A percentile compares a stretch with the other conserved stretches of the same genome.
Conservation (phyloP, 345 rosid species). For the Turritis glabra region DNA sequence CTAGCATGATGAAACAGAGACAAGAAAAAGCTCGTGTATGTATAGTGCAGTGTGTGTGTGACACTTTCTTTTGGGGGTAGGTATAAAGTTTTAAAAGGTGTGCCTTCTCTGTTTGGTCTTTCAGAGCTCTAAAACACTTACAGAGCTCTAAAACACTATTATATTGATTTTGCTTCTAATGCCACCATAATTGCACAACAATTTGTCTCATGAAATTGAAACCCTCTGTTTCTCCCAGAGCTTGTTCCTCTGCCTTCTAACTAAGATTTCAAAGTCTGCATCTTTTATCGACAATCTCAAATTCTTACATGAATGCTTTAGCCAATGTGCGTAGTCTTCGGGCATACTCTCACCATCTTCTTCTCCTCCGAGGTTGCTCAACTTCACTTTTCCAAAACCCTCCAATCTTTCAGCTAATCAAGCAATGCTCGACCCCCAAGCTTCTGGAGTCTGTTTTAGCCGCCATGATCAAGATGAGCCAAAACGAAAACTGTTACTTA, state of each 20-base stretch:
- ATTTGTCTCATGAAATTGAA: neutral
- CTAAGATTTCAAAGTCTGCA: neutral
- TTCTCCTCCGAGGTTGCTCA: constrained; percentile 23
- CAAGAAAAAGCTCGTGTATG: neutral
- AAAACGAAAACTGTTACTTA: constrained; percentile 57
- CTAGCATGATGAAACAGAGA: neutral
- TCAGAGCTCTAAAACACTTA: no score
- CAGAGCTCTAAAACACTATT: no score
- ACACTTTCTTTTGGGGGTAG: neutral
- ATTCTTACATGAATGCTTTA: constrained; percentile 15
- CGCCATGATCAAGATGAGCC: constrained; percentile 56
- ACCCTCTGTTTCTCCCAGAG: neutral
- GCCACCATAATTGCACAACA: neutral
- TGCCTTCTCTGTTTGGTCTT: neutral
- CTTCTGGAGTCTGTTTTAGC: constrained; percentile 55
- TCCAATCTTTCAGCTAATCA: constrained; percentile 25
- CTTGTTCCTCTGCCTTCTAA: neutral
- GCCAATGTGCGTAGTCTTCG: constrained; percentile 14
- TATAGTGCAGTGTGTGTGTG: neutral
- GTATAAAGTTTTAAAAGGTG: neutral
- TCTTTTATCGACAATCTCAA: constrained; percentile 5
- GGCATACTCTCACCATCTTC: neutral
- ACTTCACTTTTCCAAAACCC: neutral
- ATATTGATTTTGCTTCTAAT: neutral
- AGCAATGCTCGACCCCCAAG: constrained; percentile 40